A percentile compares a stretch with the other conserved stretches of the same genome.
These are phyloP conservation scores for Rubroboletus pulcherrimus DNA, from an alignment of 768 basidiomycete genomes.

Conservation along the genomic window DNA sequence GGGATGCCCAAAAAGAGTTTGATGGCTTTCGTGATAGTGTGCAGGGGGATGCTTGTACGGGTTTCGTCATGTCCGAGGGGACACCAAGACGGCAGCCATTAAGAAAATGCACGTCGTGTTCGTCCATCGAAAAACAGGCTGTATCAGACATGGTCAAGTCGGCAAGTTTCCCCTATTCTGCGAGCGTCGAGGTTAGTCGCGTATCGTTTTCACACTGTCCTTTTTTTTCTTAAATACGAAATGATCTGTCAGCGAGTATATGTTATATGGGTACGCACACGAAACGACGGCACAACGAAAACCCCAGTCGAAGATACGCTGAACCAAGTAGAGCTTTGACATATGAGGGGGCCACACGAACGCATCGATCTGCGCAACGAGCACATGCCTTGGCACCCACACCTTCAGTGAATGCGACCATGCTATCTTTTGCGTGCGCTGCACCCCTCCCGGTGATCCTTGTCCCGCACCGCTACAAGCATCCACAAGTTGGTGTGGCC, in stretches of 20 bases:
- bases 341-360: too few species aligned
- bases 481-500: too few species aligned
- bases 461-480: too few species aligned
- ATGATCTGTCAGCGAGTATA: not conserved
- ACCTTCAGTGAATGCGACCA: too few species aligned
- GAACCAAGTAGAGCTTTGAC: too few species aligned
- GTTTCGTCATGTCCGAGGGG: constrained; percentile 5
- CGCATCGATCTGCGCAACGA: too few species aligned
- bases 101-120: not conserved
- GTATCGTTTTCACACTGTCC: not conserved
- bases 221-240: too few species aligned
- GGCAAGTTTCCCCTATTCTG: not conserved
- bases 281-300: not conserved
- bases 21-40: not conserved
- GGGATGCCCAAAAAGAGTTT: not conserved
- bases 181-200: not conserved
- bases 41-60: constrained; percentile 2
- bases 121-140: not conserved
- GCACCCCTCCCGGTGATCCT: too few species aligned
- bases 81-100: not conserved
- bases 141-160: constrained; percentile 2
- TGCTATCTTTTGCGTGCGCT: too few species aligned
- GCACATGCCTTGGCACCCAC: too few species aligned
- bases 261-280: not conserved
- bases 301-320: not conserved